A percentile compares a stretch with the other conserved stretches of the same genome.
Evolutionary conservation across 768 basidiomycete species (phyloP).

Genomic region (Pisolithus marmoratus): DNA sequence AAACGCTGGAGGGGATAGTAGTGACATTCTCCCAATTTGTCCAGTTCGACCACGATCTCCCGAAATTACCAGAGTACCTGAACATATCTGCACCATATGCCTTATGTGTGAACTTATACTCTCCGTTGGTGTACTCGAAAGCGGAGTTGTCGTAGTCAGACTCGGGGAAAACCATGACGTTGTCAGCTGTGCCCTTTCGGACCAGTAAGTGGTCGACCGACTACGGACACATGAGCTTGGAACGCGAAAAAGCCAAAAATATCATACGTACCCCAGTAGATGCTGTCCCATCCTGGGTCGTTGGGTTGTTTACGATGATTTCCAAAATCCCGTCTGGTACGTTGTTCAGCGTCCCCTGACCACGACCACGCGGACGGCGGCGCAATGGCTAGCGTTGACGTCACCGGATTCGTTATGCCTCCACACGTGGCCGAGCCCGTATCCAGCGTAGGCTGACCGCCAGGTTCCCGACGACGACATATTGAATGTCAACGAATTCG

Average conservation of each 20-base stretch:
- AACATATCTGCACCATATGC: constrained; percentile 85
- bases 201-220: constrained; percentile 71
- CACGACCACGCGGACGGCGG: constrained; percentile 63
- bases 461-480: constrained; percentile 65
- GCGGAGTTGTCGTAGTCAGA: constrained; percentile 68
- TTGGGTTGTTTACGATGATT: constrained; percentile 58
- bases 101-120: constrained; percentile 74
- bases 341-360: constrained; percentile 65
- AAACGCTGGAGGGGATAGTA: constrained; percentile 51
- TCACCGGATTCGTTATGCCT: constrained; percentile 41
- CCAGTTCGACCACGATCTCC: constrained; percentile 49
- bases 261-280: constrained; percentile 49
- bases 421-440: constrained; percentile 41
- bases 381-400: constrained; percentile 47
- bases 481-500: constrained; percentile 55
- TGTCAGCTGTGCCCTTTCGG: constrained; percentile 69
- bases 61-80: constrained; percentile 85
- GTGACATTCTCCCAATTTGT: constrained; percentile 69
- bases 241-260: constrained; percentile 1
- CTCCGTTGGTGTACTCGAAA: constrained; percentile 51
- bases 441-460: constrained; percentile 49
- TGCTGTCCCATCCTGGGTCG: constrained; percentile 33
- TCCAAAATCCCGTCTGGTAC: constrained; percentile 81
- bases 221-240: constrained; percentile 27
- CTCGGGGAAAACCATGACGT: constrained; percentile 83